These are phyloP conservation scores for Argentina anserina DNA, from an alignment of 306 rosid genomes.

Conservation along the genomic window DNA sequence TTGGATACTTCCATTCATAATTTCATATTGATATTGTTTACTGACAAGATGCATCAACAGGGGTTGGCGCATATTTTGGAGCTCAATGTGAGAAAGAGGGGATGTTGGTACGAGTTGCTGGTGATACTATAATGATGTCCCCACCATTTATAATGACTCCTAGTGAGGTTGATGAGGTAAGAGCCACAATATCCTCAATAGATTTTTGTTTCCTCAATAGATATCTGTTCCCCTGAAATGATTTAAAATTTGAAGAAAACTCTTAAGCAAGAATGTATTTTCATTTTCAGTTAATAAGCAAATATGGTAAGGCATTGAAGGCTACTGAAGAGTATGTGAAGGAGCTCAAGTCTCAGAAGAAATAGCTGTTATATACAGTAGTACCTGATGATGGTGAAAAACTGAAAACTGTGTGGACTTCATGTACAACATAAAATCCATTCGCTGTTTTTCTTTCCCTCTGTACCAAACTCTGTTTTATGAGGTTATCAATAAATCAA, in stretches of 20 bases:
- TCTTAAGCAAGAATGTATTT: slow-evolving; percentile 2
- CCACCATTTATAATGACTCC: slow-evolving; percentile 72
- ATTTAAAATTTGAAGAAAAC: background rate
- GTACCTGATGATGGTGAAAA: slow-evolving; percentile 22
- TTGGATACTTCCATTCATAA: background rate
- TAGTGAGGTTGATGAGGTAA: slow-evolving; percentile 77
- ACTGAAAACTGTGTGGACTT: slow-evolving; percentile 14
- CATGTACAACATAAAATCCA: slow-evolving; percentile 13
- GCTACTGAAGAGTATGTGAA: slow-evolving; percentile 69
- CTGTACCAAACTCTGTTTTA: background rate
- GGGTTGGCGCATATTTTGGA: slow-evolving; percentile 76
- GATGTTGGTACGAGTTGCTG: slow-evolving; percentile 77
- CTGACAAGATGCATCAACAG: slow-evolving; percentile 34
- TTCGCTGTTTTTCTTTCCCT: background rate
- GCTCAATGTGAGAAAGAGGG: slow-evolving; percentile 71
- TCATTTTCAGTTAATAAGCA: slow-evolving; percentile 60
- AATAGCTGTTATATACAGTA: slow-evolving; percentile 31
- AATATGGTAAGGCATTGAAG: slow-evolving; percentile 72
- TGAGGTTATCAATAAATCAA: background rate
- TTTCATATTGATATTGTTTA: background rate
- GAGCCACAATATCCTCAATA: background rate
- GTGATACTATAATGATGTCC: slow-evolving; percentile 81
- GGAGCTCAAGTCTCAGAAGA: slow-evolving; percentile 70
- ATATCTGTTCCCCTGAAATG: too few relatives aligned
- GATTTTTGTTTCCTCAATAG: background rate